A percentile compares a stretch with the other conserved stretches of the same genome.
phyloP scores from a whole-genome alignment of 1,284 basidiomycete genomes.

The Earliella scabrosa region DNA sequence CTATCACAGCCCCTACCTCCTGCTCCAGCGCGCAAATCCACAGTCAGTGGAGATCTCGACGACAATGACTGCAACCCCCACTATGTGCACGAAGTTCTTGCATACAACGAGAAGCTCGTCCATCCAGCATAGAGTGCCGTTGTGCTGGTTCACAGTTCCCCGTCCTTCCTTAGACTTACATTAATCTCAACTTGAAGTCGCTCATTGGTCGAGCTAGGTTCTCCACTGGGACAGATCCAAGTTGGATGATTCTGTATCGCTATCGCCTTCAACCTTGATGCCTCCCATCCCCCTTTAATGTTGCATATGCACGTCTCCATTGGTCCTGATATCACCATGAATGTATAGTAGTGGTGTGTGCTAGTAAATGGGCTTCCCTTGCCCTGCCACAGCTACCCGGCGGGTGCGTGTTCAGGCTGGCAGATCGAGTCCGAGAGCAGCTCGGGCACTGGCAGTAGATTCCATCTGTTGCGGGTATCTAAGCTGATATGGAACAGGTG shows the following conservation, averaged over 20 bases:
- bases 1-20: slow-evolving; percentile 7
- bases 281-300: too few relatives aligned
- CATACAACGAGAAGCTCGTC: background rate
- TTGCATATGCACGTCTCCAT: too few relatives aligned
- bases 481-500: too few relatives aligned
- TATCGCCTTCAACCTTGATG: background rate
- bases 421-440: too few relatives aligned
- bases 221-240: background rate
- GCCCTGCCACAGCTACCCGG: too few relatives aligned
- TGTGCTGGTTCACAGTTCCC: background rate
- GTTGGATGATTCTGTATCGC: background rate
- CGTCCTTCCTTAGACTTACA: background rate
- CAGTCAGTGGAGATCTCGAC: background rate
- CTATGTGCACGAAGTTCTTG: slow-evolving; percentile 5
- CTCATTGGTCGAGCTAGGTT: background rate
- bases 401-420: too few relatives aligned
- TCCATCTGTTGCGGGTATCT: too few relatives aligned
- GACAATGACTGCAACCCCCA: background rate
- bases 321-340: too few relatives aligned
- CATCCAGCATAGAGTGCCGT: background rate
- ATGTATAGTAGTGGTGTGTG: too few relatives aligned
- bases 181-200: too few relatives aligned
- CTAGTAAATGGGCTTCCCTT: too few relatives aligned
- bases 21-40: background rate
- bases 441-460: too few relatives aligned